Percentiles rank a stretch among this genome's conserved stretches.
Conservation (phyloP, 768 basidiomycete species). For the Phlebiopsis gigantea region DNA sequence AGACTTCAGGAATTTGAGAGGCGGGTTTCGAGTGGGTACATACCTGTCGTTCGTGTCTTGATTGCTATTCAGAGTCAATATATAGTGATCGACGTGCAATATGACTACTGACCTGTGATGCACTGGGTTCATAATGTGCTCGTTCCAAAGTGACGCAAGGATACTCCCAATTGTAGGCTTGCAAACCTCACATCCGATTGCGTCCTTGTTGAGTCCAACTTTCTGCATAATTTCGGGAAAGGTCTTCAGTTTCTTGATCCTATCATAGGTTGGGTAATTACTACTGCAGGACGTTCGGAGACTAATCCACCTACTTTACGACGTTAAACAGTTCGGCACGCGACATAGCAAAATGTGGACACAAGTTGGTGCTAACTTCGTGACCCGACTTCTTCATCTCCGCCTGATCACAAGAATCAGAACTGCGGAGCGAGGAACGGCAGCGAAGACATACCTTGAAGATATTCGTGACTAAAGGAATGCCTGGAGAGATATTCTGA, state of each 20-base stretch:
- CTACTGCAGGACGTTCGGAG: neutral
- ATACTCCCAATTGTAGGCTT: conserved; percentile 60
- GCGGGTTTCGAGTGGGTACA: conserved; percentile 18
- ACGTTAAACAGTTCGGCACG: conserved; percentile 65
- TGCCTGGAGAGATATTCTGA: conserved; percentile 23
- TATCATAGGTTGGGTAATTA: conserved; percentile 13
- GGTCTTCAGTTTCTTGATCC: conserved; percentile 55
- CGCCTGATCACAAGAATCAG: neutral
- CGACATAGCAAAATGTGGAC: conserved; percentile 58
- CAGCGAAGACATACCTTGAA: conserved; percentile 28
- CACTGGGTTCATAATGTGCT: conserved; percentile 53
- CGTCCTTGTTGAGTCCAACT: conserved; percentile 40
- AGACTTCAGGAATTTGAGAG: neutral
- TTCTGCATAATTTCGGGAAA: conserved; percentile 48
- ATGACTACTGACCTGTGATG: conserved; percentile 47
- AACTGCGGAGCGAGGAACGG: too few relatives aligned
- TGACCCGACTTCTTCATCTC: conserved; percentile 69
- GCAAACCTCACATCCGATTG: conserved; percentile 69
- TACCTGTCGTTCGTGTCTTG: conserved; percentile 65
- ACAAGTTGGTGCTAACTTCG: conserved; percentile 52
- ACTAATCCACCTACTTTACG: conserved; percentile 33
- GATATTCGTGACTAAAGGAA: conserved; percentile 48
- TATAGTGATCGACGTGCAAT: neutral
- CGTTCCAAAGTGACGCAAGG: conserved; percentile 51
- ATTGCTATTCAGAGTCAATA: conserved; percentile 35